Percentiles rank a stretch among this genome's conserved stretches.
phyloP scores from a whole-genome alignment of 2,329 filamentous ascomycete genomes.

The Eutypella sp. region DNA sequence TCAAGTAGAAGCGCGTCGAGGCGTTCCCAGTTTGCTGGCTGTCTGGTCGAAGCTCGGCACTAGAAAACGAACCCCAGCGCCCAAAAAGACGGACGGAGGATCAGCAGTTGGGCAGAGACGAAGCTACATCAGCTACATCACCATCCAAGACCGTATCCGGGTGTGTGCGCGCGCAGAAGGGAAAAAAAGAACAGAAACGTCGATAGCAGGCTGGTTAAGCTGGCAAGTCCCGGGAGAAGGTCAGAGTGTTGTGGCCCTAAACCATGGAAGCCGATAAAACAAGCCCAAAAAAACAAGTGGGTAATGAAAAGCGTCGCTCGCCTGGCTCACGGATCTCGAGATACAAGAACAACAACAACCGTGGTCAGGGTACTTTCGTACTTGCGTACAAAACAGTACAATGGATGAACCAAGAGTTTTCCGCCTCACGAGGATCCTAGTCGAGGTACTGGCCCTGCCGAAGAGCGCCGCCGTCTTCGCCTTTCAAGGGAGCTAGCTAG shows the following conservation, averaged over 20 bases:
- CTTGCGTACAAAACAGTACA: not conserved
- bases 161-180: not conserved
- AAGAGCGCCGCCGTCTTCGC: constrained; percentile 1
- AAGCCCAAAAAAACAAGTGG: constrained; percentile 1
- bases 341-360: not conserved
- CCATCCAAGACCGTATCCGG: constrained; percentile 7
- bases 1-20: constrained; percentile 17
- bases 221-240: not conserved
- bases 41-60: constrained; percentile 20
- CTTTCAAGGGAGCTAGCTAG: constrained; percentile 7
- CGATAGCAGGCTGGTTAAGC: not conserved
- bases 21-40: constrained; percentile 22
- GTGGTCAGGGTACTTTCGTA: no score
- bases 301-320: not conserved
- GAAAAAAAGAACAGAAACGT: not conserved
- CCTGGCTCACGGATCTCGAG: not conserved
- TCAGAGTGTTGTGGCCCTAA: not conserved
- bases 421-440: constrained; percentile 1
- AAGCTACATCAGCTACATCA: constrained; percentile 17
- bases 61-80: constrained; percentile 9
- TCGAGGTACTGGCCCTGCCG: constrained; percentile 4
- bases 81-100: constrained; percentile 19
- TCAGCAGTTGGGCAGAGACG: constrained; percentile 35
- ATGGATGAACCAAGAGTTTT: not conserved
- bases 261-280: not conserved